These are phyloP conservation scores for Leucocoprinus leucothites DNA, from an alignment of 768 basidiomycete genomes.

Conservation along the genomic window DNA sequence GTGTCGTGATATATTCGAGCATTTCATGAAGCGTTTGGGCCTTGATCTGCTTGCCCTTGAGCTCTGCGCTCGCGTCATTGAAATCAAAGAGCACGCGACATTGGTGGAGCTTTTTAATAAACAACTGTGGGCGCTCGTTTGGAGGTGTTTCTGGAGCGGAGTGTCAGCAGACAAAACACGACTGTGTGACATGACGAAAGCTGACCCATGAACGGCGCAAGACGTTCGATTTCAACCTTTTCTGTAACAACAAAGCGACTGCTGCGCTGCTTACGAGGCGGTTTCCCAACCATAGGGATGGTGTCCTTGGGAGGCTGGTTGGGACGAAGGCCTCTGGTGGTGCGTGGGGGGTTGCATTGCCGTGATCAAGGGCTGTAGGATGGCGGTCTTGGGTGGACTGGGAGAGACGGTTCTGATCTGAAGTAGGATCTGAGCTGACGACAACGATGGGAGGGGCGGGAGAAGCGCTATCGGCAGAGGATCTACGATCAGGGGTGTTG, in stretches of 20 bases:
- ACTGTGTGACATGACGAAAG: conserved; percentile 15
- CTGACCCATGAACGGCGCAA: conserved; percentile 87
- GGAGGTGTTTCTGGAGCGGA: conserved; percentile 74
- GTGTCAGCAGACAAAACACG: not conserved
- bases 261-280: conserved; percentile 95
- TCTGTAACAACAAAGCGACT: conserved; percentile 95
- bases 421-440: conserved; percentile 67
- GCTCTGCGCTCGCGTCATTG: conserved; percentile 93
- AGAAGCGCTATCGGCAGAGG: conserved; percentile 40
- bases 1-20: conserved; percentile 98
- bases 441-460: conserved; percentile 83
- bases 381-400: conserved; percentile 45
- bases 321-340: conserved; percentile 68
- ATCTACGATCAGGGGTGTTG: conserved; percentile 58
- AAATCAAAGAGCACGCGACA: conserved; percentile 98
- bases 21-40: conserved; percentile 97
- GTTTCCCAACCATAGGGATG: conserved; percentile 94
- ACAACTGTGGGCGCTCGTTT: conserved; percentile 84
- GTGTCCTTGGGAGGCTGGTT: conserved; percentile 90
- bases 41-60: conserved; percentile 98
- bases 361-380: conserved; percentile 44
- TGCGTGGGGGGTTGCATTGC: conserved; percentile 60
- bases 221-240: conserved; percentile 92
- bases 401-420: conserved; percentile 43
- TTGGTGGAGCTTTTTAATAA: conserved; percentile 93